Base-by-base conservation (phyloP, 139 green algal genomes). In the Tetradesmus lagerheimii region DNA sequence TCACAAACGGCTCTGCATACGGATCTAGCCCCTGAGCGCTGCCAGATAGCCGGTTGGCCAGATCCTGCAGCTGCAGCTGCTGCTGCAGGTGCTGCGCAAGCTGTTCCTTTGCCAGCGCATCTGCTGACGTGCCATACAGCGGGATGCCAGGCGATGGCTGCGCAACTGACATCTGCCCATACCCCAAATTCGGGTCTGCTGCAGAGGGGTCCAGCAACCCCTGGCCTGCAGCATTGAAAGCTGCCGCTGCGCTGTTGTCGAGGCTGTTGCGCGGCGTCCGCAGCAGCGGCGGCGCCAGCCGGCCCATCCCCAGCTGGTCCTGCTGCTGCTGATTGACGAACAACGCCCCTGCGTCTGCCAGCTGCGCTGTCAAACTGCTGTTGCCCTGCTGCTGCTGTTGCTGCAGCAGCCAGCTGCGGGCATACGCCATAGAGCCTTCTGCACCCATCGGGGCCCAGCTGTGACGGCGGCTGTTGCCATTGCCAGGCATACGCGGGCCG, bases 61-160 rank as follows among this genome's bases (percentile, higher is more conserved):
- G 16, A 31, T 87, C 38, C 67, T 71, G 85, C 67, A 79, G 85
- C 85, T 82, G 66, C 41, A 81, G 29, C 43, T 89, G 85, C 67
- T 89, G 85, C 67, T 89, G 85, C 85, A 81, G 29, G 25, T 89
- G 85, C 67, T 81, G 85, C 20, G 85, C 41, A 20, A 89, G 85
- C 64, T 89, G 85, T 38, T 82, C 57, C 29, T 89, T 78, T 4
- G 53, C 35, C 23, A 87, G 31, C 29, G 37, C 76, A 8, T 78
- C 82, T 31, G 57, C 57, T 9, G 57, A 71, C 12, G 47, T 62
- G 66, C 53, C 57, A 57, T 87, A 87, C 20, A 87, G 3, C 27
- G 82, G 82, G 57, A 87, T 29, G 50, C 23, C 53, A 37, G 82
- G 57, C 27, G 45, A 25, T 11, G 47, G 47, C 57, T 50, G 82